Conservation (phyloP, 805 yeast species). For the Spathaspora passalidarum region DNA sequence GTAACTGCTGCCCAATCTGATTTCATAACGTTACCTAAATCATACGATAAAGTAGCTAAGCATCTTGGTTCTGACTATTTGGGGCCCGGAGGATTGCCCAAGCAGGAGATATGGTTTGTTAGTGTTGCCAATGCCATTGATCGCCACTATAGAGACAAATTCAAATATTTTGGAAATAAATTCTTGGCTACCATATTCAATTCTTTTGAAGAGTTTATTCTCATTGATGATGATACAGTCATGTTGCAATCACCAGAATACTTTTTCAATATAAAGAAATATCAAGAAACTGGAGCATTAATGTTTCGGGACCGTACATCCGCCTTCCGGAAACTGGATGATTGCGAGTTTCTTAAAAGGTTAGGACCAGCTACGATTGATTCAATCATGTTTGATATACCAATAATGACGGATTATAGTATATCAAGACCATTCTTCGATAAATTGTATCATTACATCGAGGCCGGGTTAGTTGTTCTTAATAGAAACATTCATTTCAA, state of each 20-base stretch:
- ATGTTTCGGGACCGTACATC: conserved; percentile 28
- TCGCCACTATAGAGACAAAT: conserved; percentile 19
- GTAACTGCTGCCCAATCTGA: conserved; percentile 24
- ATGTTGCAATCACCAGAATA: conserved; percentile 26
- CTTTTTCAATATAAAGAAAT: conserved; percentile 28
- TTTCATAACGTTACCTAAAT: conserved; percentile 20
- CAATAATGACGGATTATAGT: conserved; percentile 24
- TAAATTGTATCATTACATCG: conserved; percentile 39
- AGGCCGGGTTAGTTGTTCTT: conserved; percentile 39
- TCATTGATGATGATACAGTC: conserved; percentile 53
- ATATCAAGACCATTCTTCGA: conserved; percentile 27
- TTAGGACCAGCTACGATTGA: conserved; percentile 38
- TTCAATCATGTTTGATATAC: conserved; percentile 23
- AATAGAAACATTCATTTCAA: conserved; percentile 48
- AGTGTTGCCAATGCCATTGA: conserved; percentile 24
- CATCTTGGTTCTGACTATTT: conserved; percentile 16
- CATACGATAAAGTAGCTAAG: conserved; percentile 19
- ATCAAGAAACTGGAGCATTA: conserved; percentile 29
- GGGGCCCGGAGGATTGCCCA: conserved; percentile 22
- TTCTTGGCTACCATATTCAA: conserved; percentile 57
- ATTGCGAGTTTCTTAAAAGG: conserved; percentile 42
- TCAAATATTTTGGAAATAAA: conserved; percentile 33
- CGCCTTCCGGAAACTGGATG: conserved; percentile 22
- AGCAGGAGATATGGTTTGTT: conserved; percentile 39
- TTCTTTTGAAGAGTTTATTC: conserved; percentile 52